Evolutionary conservation across 2,329 filamentous ascomycete species (phyloP).

Genomic region (Coleophoma eucalyptorum): DNA sequence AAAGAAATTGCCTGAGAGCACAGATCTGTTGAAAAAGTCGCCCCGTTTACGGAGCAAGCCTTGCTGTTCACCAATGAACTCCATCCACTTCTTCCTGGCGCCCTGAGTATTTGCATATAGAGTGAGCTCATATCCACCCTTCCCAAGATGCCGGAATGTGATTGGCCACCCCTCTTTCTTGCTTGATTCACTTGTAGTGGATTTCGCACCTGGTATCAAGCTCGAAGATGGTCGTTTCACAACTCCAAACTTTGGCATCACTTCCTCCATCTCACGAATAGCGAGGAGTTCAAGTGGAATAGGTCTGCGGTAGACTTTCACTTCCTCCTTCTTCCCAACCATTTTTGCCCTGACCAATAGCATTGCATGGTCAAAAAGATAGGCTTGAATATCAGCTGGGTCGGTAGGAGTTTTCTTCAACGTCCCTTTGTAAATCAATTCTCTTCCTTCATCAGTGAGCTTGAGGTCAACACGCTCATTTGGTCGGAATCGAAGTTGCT

Average conservation of each 20-base stretch:
- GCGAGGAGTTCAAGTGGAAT: constrained; percentile 91
- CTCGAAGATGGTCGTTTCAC: constrained; percentile 87
- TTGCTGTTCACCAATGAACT: constrained; percentile 90
- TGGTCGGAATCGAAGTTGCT: constrained; percentile 85
- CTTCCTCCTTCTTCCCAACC: constrained; percentile 88
- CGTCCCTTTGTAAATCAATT: constrained; percentile 89
- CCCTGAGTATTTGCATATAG: constrained; percentile 83
- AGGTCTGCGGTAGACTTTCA: constrained; percentile 89
- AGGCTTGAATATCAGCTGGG: constrained; percentile 85
- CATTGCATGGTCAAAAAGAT: constrained; percentile 94
- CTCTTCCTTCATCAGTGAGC: constrained; percentile 87
- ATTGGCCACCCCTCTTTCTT: constrained; percentile 84
- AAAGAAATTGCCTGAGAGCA: constrained; percentile 58
- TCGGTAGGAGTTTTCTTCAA: constrained; percentile 92
- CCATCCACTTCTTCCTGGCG: constrained; percentile 93
- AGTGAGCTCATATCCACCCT: constrained; percentile 89
- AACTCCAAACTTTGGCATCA: constrained; percentile 76
- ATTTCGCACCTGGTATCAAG: constrained; percentile 62
- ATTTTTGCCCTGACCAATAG: constrained; percentile 88
- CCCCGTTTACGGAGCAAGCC: constrained; percentile 81
- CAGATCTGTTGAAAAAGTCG: constrained; percentile 79
- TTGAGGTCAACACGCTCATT: constrained; percentile 92
- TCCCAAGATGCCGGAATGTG: constrained; percentile 93
- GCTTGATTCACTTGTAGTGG: constrained; percentile 45
- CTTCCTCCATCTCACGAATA: constrained; percentile 95